Evolutionary conservation across 305 asterid genomes (phyloP), one percentile per base, ranked within the genome.

Genomic region (Fraxinus velutina): DNA sequence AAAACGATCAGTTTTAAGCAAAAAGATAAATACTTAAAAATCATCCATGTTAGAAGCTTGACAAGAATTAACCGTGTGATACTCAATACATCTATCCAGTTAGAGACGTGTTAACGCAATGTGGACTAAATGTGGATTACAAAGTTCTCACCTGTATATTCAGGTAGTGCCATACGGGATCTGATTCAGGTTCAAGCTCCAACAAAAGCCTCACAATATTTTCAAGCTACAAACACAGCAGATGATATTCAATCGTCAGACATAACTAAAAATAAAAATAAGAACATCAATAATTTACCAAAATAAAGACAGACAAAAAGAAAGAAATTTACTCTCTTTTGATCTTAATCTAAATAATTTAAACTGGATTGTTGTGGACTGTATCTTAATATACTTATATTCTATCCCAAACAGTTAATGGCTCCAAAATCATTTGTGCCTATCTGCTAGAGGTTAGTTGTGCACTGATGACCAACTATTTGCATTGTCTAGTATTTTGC

Each of bases 121-220:
- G 42, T 3, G 55, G 8, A 33, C 39, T 70, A 74, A 71, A 62
- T 79, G 42, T 36, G 57, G 75, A 64, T 75, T 30, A 84, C 70
- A 83, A 79, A 55, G 19, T 75, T 50, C 92, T 84, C 83, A 94
- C 99, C 97, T 96, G 98, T 84, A 94, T 92, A 82, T 87, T 94
- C 83, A 96, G 87, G 91, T 96, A 94, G 88, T 93, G 97, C 91
- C 96, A 91, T 74, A 96, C 92, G 76, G 99, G 99, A 92, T 96
- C 98, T 22, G 98, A 91, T 83, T 93, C 99, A 33, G 99, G 96
- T 71, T 96, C 99, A 88, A 96, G 95, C 91, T 96, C 99, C 94
- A 92, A 80, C 78, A 96, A 85, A 86, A 93, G 97, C 80, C 99
- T 92, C 87, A 93, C 97, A 32, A 89, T 91, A 87, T 96, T 96